Evolutionary conservation across 352 stramenopile species (phyloP), one percentile per base, ranked within the genome.

Genomic region (Phytophthora vignae): DNA sequence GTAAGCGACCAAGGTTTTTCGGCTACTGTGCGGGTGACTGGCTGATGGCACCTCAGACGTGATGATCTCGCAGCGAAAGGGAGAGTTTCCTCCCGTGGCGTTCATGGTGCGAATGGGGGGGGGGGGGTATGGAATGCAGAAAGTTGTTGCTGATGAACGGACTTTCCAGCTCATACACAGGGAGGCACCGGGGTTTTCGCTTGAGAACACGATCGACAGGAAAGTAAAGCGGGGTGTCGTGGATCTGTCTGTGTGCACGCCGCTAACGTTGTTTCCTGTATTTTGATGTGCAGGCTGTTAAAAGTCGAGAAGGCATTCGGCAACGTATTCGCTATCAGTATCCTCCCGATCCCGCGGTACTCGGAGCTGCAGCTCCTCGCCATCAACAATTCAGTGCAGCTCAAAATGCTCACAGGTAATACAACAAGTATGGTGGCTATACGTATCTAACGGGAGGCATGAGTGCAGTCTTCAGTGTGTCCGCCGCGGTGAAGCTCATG

Each of bases 31-130:
- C 40, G 6, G 40, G 17, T 44, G 38, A 17, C 38, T 44, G 38
- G 38, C 38, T 58, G 42, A 11, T 17, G 17, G 33, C 21, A 61
- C 14, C 27, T 38, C 44, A 93, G 86, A 94, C 40, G 69, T 94
- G 29, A 92, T 94, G 84, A 91, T 94, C 29, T 90, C 86, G 50
- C 86, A 94, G 73, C 77, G 76, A 46, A 90, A 91, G 62, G 78
- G 77, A 15, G 78, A 83, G 54, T 94, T 88, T 50, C 84, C 86
- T 27, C 84, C 86, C 10, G 82, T 91, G 4, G 84, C 86, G 8
- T 94, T 92, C 62, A 88, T 90, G 79, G 86, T 91, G 56, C 8
- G 60, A 40, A 40, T n/a, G n/a, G n/a, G n/a, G n/a, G n/a, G n/a
- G 11, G 11, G 12, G 17, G 38, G 15, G 17, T 17, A 44, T 4